phyloP scores from a whole-genome alignment of 2,329 filamentous ascomycete genomes.

The Xylaria hypoxylon region DNA sequence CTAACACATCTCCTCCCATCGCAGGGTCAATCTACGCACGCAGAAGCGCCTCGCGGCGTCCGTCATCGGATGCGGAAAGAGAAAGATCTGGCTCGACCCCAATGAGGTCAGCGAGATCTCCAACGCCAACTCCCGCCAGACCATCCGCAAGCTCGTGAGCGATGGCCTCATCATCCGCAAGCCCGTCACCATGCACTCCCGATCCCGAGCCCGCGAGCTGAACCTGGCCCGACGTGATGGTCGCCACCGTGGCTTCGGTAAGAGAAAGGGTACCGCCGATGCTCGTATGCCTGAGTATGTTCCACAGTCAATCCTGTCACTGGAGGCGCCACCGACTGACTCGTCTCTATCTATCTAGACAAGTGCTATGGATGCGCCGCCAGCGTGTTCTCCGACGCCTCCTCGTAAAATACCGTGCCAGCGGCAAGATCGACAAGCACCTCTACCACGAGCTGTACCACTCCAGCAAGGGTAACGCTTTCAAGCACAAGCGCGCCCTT shows the following conservation, averaged over 20 bases:
- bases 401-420: conserved; percentile 99
- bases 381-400: conserved; percentile 99
- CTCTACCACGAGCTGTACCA: conserved; percentile 99
- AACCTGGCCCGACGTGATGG: conserved; percentile 94
- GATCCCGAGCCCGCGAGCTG: conserved; percentile 94
- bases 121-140: conserved; percentile 99
- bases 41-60: conserved; percentile 99
- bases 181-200: conserved; percentile 99
- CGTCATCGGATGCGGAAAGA: conserved; percentile 98
- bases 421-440: conserved; percentile 99
- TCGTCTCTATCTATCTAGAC: conserved; percentile 66
- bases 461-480: conserved; percentile 99
- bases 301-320: conserved; percentile 9
- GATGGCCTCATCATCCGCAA: conserved; percentile 99
- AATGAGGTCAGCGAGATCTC: conserved; percentile 99
- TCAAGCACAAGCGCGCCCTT: conserved; percentile 99
- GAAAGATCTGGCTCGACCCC: conserved; percentile 99
- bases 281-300: conserved; percentile 98
- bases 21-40: conserved; percentile 98
- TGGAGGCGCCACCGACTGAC: conserved; percentile 10
- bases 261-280: conserved; percentile 99
- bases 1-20: conserved; percentile 45
- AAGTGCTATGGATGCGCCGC: conserved; percentile 99
- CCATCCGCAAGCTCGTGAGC: conserved; percentile 98
- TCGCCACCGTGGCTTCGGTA: conserved; percentile 99